These are phyloP conservation scores for Pseudoscleropodium purum DNA, from an alignment of 225 moss, liverwort and hornwort species.

Conservation along the genomic window DNA sequence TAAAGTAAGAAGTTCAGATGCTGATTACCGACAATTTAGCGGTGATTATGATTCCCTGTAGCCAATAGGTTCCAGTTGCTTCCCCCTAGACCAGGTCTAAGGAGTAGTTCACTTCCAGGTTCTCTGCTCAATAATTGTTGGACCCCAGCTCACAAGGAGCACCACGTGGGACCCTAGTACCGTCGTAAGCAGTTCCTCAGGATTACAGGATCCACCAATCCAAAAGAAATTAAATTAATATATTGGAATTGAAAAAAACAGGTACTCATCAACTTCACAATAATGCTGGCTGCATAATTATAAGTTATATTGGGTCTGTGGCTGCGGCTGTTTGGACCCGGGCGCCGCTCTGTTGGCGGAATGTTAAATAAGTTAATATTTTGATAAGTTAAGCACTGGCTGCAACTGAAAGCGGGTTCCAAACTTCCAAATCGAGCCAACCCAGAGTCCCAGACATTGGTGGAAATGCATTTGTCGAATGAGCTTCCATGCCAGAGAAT, in stretches of 20 bases:
- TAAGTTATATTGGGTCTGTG: not conserved
- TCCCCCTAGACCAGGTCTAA: not conserved
- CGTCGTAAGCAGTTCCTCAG: not conserved
- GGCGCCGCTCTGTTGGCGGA: not conserved
- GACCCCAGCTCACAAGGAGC: not conserved
- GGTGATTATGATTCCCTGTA: not conserved
- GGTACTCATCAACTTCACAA: not conserved
- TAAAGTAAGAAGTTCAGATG: too few relatives aligned
- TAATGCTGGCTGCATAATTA: not conserved
- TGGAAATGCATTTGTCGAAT: not conserved
- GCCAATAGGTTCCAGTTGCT: not conserved
- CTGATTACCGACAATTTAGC: not conserved
- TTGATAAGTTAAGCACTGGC: not conserved
- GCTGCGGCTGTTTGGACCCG: not conserved
- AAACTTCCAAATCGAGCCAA: not conserved
- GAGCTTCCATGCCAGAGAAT: not conserved
- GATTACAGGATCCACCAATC: not conserved
- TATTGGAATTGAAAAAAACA: not conserved
- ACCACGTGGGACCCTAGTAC: not conserved
- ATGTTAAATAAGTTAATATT: not conserved
- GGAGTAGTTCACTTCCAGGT: not conserved
- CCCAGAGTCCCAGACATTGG: not conserved
- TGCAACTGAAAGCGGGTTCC: not conserved
- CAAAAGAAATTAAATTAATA: not conserved
- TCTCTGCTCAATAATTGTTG: conserved; percentile 7